phyloP scores from a whole-genome alignment of 371 early-diverging fungal species.

The Haplosporangium sp. region DNA sequence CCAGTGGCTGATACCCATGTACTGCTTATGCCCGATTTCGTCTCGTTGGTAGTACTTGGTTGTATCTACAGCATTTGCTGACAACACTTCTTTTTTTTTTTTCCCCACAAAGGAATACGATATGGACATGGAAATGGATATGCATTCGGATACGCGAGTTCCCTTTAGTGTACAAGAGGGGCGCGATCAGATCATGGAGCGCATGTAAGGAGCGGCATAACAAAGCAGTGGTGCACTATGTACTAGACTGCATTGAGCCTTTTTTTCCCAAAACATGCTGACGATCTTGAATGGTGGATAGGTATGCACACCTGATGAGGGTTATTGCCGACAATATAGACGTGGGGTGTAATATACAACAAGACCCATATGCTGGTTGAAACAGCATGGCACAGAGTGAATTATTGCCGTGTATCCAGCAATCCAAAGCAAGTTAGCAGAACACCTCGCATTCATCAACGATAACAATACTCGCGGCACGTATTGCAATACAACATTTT shows the following conservation, averaged over 20 bases:
- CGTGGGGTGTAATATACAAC: too few relatives aligned
- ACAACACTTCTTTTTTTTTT: not conserved
- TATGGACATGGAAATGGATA: not conserved
- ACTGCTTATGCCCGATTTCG: not conserved
- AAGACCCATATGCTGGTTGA: too few relatives aligned
- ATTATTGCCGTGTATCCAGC: too few relatives aligned
- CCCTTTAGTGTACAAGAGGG: slow-evolving; percentile 5
- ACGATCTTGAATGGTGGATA: too few relatives aligned
- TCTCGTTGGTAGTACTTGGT: not conserved
- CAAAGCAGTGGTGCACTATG: not conserved
- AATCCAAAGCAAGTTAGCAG: too few relatives aligned
- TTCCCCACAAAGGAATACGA: not conserved
- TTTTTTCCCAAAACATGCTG: not conserved
- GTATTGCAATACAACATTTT: too few relatives aligned
- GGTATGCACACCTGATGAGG: slow-evolving; percentile 23
- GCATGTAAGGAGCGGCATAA: slow-evolving; percentile 13
- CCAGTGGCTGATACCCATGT: not conserved
- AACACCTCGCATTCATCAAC: too few relatives aligned
- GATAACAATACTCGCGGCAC: too few relatives aligned
- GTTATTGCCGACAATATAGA: slow-evolving; percentile 27
- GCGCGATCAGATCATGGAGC: slow-evolving; percentile 17
- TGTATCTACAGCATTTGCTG: not conserved
- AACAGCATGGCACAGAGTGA: too few relatives aligned
- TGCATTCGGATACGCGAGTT: not conserved
- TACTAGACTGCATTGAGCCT: not conserved